Conservation (phyloP, 2,329 filamentous ascomycete species). For the Cytospora leucostoma region DNA sequence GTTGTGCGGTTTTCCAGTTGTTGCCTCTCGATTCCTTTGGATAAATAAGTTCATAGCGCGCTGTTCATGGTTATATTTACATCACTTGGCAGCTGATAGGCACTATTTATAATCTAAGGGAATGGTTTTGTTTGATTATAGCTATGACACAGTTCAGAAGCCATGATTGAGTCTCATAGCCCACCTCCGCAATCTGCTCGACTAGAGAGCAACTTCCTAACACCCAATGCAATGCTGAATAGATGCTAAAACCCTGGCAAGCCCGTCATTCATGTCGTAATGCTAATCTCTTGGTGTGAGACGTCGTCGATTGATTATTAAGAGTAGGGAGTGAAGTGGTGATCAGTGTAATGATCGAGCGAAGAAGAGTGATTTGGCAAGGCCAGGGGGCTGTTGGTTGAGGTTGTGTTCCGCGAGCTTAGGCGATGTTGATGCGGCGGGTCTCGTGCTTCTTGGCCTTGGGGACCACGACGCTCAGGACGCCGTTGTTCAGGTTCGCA, state of each 20-base stretch:
- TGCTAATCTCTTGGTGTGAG: background rate
- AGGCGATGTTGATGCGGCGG: conserved; percentile 58
- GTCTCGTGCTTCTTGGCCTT: conserved; percentile 63
- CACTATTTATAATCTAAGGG: background rate
- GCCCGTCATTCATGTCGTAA: conserved; percentile 1
- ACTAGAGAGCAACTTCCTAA: background rate
- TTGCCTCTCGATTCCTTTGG: no score
- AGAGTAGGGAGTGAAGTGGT: background rate
- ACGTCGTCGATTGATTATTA: background rate
- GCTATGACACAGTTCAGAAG: background rate
- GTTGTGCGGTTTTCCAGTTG: no score
- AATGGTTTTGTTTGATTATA: background rate
- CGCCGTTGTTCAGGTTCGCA: conserved; percentile 65
- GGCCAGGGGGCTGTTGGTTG: no score
- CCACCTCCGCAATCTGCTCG: background rate
- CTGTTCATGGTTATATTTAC: no score
- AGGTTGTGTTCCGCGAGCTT: conserved; percentile 30
- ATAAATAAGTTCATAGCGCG: no score
- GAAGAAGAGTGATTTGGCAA: background rate
- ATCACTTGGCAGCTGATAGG: no score
- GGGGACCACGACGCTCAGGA: conserved; percentile 64
- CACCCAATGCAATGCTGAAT: background rate
- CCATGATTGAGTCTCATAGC: background rate
- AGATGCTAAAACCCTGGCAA: conserved; percentile 2
- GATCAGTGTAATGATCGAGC: background rate